phyloP scores from a whole-genome alignment of 2,329 filamentous ascomycete genomes.

The Fusarium chuoi region DNA sequence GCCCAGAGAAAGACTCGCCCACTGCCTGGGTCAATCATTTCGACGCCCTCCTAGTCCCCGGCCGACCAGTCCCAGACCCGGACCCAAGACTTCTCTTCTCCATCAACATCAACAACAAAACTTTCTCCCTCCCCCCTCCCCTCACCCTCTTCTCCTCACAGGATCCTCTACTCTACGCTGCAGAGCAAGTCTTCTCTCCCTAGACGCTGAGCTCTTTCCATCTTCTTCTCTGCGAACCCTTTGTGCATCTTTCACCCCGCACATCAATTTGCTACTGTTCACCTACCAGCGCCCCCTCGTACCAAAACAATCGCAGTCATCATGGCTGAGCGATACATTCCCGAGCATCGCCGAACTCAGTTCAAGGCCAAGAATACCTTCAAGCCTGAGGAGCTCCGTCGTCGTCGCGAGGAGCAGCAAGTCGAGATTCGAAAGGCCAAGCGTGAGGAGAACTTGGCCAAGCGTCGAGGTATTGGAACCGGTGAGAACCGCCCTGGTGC shows the following conservation, averaged over 20 bases:
- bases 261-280: slow-evolving; percentile 44
- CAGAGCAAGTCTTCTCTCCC: slow-evolving; percentile 12
- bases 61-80: slow-evolving; percentile 29
- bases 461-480: slow-evolving; percentile 91
- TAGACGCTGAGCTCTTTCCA: slow-evolving; percentile 29
- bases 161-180: slow-evolving; percentile 8
- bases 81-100: slow-evolving; percentile 36
- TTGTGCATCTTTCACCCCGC: slow-evolving; percentile 42
- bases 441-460: slow-evolving; percentile 98
- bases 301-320: slow-evolving; percentile 54
- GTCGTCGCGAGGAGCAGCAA: slow-evolving; percentile 98
- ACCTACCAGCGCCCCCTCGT: slow-evolving; percentile 38
- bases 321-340: slow-evolving; percentile 99
- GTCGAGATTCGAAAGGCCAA: slow-evolving; percentile 99
- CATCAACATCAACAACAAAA: slow-evolving; percentile 44
- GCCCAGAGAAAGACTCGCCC: slow-evolving; percentile 37
- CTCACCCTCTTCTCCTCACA: slow-evolving; percentile 24
- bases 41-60: slow-evolving; percentile 34
- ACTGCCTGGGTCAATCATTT: slow-evolving; percentile 38
- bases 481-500: slow-evolving; percentile 83
- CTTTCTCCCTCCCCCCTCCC: slow-evolving; percentile 33
- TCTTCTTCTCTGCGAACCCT: slow-evolving; percentile 23
- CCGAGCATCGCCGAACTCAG: slow-evolving; percentile 97
- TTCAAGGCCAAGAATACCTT: slow-evolving; percentile 99
- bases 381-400: slow-evolving; percentile 98